These are phyloP conservation scores for Boletus patriciae DNA, from an alignment of 768 basidiomycete species.

Conservation along the genomic window DNA sequence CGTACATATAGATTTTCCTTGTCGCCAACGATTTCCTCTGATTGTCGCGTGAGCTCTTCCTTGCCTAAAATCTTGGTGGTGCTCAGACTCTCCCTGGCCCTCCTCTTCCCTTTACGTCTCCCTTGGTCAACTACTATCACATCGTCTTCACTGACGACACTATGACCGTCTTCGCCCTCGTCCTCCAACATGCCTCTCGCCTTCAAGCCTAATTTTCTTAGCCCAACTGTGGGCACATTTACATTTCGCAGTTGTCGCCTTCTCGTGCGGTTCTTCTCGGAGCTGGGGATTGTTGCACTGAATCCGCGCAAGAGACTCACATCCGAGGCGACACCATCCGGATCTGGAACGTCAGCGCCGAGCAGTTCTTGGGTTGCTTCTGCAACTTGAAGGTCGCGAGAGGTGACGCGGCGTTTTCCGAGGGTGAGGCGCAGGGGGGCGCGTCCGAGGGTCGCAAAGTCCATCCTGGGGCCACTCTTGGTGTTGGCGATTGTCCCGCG, in stretches of 20 bases:
- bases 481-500: conserved; percentile 34
- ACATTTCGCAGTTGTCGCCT: conserved; percentile 79
- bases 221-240: conserved; percentile 70
- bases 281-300: conserved; percentile 91
- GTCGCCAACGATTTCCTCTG: conserved; percentile 83
- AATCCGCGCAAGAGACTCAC: conserved; percentile 89
- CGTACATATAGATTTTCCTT: conserved; percentile 91
- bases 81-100: conserved; percentile 66
- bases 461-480: conserved; percentile 43
- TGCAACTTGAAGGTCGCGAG: conserved; percentile 79
- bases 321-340: conserved; percentile 64
- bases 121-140: conserved; percentile 54
- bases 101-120: conserved; percentile 41
- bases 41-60: conserved; percentile 83
- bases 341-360: conserved; percentile 68
- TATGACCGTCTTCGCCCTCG: conserved; percentile 57
- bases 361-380: conserved; percentile 82
- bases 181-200: conserved; percentile 66
- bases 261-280: conserved; percentile 74
- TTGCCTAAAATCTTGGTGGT: conserved; percentile 70
- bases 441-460: conserved; percentile 79
- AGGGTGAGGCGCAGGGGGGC: conserved; percentile 71
- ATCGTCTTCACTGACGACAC: conserved; percentile 73
- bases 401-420: conserved; percentile 67
- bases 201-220: conserved; percentile 77